Base-by-base conservation (phyloP, 2,329 filamentous ascomycete genomes). In the Emmonsia crescens region DNA sequence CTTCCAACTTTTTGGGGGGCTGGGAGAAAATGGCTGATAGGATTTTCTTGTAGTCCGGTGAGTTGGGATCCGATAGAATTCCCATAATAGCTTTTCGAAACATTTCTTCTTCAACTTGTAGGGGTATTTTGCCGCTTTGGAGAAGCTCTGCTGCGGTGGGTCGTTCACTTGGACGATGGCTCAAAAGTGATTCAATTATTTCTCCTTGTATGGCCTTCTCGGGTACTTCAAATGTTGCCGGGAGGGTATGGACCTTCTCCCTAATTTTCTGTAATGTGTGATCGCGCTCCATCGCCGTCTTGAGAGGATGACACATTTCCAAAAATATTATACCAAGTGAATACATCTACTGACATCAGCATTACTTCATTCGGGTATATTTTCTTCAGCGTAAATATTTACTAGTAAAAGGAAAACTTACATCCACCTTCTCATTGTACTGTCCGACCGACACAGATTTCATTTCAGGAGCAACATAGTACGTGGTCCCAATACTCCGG, bases 271-370 rank as follows among this genome's bases (percentile, higher is more conserved):
- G 82, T 33, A 96, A 79, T 3, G 92, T 80, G 48, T 81, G 76
- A 64, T 83, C 82, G 48, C 85, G 78, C 69, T 88, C 85, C 82
- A 86, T 87, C 1, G 77, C 79, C 0, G 85, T 87, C 21, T 77
- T 77, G 52, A 87, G 74, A 3, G 81, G 77, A 66, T 84, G 80
- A 70, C 89, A 95, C 94, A 99, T 99, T 75, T 99, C 94, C 67
- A 96, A 97, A 76, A 99, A 96, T 62, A 99, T 97, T 65, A 99
- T 89, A 0, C 94, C 94, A 49, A 99, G 80, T 0, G 93, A 96
- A 72, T 94, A 99, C 93, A 99, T 97, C 82, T 86, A 61, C 0
- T 40, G 2, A 16, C 12, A 56, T 56, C 42, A 46, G 24, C 46
- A 60, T 57, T 51, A 55, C 44, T 62, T 58, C 61, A 59, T 31